phyloP scores from a whole-genome alignment of 2,329 filamentous ascomycete genomes.

The Monascus ruber region DNA sequence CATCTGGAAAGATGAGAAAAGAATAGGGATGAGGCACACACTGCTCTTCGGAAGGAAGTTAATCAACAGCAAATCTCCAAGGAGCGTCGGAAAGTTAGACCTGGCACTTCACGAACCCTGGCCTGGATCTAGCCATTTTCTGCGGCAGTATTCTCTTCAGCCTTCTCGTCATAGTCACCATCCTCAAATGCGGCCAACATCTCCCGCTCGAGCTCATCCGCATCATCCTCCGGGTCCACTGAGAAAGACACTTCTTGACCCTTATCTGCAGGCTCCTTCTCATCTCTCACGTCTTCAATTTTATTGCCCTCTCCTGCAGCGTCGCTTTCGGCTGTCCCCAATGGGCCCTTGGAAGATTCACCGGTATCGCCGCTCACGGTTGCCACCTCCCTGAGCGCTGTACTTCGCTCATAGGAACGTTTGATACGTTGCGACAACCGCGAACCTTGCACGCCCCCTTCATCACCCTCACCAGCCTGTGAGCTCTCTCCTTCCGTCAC shows the following conservation, averaged over 20 bases:
- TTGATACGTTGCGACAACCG: conserved; percentile 30
- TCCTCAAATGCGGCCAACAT: conserved; percentile 50
- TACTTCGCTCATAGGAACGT: conserved; percentile 30
- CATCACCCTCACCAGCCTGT: conserved; percentile 1
- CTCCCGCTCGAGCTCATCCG: conserved; percentile 41
- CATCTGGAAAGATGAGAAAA: neutral
- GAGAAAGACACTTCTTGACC: conserved; percentile 16
- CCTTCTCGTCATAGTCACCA: conserved; percentile 21
- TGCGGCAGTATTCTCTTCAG: conserved; percentile 22
- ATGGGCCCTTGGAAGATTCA: conserved; percentile 1
- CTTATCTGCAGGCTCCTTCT: conserved; percentile 14
- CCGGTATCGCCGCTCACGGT: conserved; percentile 12
- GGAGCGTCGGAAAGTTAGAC: too few species aligned
- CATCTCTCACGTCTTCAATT: conserved; percentile 15
- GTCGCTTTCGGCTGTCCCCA: neutral
- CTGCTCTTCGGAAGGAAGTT: too few species aligned
- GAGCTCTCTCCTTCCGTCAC: conserved; percentile 3
- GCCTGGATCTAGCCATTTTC: conserved; percentile 14
- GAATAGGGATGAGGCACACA: neutral
- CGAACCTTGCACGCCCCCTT: conserved; percentile 26
- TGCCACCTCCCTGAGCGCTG: conserved; percentile 26
- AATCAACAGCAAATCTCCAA: too few species aligned
- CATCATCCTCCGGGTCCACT: conserved; percentile 28
- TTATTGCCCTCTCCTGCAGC: conserved; percentile 8
- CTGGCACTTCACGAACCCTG: too few species aligned